phyloP scores from a whole-genome alignment of 768 basidiomycete species.

The Boletus pseudo-olivaceus region DNA sequence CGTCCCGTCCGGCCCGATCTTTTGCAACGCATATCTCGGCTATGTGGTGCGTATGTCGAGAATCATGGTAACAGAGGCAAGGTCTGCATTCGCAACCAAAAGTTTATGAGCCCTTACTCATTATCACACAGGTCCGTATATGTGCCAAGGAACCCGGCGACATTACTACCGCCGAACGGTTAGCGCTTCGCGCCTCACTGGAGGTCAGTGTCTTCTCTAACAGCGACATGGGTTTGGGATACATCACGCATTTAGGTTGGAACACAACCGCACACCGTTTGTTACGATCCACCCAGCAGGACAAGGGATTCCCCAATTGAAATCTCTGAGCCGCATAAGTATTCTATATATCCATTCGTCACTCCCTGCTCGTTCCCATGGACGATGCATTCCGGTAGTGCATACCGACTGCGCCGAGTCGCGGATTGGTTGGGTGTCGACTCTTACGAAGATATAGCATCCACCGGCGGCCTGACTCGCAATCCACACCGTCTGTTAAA shows the following conservation, averaged over 20 bases:
- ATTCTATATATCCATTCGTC: slow-evolving; percentile 69
- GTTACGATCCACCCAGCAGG: slow-evolving; percentile 30
- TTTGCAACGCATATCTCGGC: slow-evolving; percentile 64
- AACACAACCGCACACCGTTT: slow-evolving; percentile 17
- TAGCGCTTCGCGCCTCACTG: slow-evolving; percentile 48
- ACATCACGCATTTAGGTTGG: slow-evolving; percentile 12
- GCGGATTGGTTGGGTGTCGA: slow-evolving; percentile 52
- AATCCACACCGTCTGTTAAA: slow-evolving; percentile 34
- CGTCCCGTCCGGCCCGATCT: slow-evolving; percentile 42
- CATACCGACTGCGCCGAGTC: slow-evolving; percentile 61
- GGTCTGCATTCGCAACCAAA: slow-evolving; percentile 32
- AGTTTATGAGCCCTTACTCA: background rate
- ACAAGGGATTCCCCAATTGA: slow-evolving; percentile 25
- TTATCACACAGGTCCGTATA: slow-evolving; percentile 47
- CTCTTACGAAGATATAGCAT: slow-evolving; percentile 33
- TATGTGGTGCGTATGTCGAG: slow-evolving; percentile 62
- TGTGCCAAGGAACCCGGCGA: slow-evolving; percentile 44
- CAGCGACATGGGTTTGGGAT: slow-evolving; percentile 5
- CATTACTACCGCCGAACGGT: slow-evolving; percentile 45
- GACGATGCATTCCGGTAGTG: slow-evolving; percentile 39
- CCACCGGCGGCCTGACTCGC: slow-evolving; percentile 38
- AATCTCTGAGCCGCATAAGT: slow-evolving; percentile 37
- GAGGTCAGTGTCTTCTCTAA: slow-evolving; percentile 40
- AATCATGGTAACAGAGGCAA: slow-evolving; percentile 43
- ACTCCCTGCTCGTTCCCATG: slow-evolving; percentile 48